Evolutionary conservation across 1,284 basidiomycete genomes (phyloP).

Genomic region (Ustilago tritici): DNA sequence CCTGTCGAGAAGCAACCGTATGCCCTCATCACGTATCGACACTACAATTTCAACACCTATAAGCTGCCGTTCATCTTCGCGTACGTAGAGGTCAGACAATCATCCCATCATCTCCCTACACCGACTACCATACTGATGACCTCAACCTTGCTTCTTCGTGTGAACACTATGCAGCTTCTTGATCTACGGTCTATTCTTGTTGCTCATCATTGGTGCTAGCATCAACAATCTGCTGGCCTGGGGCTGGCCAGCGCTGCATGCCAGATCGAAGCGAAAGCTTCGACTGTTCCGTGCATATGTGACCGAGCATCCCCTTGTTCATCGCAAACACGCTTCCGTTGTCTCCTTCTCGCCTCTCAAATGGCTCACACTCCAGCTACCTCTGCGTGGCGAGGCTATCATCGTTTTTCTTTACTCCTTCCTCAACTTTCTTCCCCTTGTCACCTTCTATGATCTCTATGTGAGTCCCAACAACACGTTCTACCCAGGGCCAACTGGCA

Average conservation of each 20-base stretch:
- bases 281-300: slow-evolving; percentile 29
- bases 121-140: background rate
- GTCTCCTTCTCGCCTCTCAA: slow-evolving; percentile 24
- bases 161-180: slow-evolving; percentile 18
- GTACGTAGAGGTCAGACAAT: slow-evolving; percentile 11
- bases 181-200: slow-evolving; percentile 29
- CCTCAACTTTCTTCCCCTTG: slow-evolving; percentile 48
- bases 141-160: background rate
- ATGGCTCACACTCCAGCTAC: slow-evolving; percentile 46
- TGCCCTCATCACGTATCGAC: slow-evolving; percentile 17
- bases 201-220: slow-evolving; percentile 23
- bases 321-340: slow-evolving; percentile 23
- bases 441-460: slow-evolving; percentile 43
- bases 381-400: slow-evolving; percentile 48
- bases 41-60: slow-evolving; percentile 34
- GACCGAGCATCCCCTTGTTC: slow-evolving; percentile 28
- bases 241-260: slow-evolving; percentile 5
- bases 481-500: slow-evolving; percentile 28
- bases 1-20: slow-evolving; percentile 14
- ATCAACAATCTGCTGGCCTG: slow-evolving; percentile 18
- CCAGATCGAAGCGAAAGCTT: slow-evolving; percentile 7
- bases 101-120: background rate
- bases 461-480: slow-evolving; percentile 20
- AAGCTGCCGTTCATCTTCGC: slow-evolving; percentile 27
- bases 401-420: slow-evolving; percentile 34